Percentiles rank a stretch among this genome's conserved stretches.
Conservation (phyloP, 805 yeast species). For the Wickerhamiella musiphila region DNA sequence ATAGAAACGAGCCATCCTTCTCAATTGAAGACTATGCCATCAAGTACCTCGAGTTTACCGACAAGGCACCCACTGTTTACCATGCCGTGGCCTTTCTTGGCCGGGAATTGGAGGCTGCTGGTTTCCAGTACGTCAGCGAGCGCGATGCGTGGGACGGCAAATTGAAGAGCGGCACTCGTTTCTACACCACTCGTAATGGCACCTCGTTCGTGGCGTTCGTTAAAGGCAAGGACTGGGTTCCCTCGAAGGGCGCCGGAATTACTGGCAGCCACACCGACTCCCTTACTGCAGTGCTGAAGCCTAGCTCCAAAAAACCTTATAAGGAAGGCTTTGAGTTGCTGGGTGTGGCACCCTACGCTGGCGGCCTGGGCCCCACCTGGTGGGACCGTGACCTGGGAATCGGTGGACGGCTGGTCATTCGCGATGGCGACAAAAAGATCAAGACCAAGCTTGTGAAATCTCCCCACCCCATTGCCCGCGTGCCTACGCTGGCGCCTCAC, state of each 20-base stretch:
- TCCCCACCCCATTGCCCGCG: conserved; percentile 42
- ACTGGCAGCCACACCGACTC: conserved; percentile 68
- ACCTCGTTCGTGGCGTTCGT: conserved; percentile 53
- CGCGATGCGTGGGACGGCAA: conserved; percentile 35
- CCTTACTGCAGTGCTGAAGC: conserved; percentile 51
- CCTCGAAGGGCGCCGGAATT: conserved; percentile 42
- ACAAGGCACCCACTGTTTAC: conserved; percentile 53
- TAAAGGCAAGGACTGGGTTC: conserved; percentile 50
- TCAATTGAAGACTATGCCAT: conserved; percentile 16
- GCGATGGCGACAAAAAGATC: conserved; percentile 21
- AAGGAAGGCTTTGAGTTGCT: conserved; percentile 62
- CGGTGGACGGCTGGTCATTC: conserved; percentile 58
- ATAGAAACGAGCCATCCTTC: conserved; percentile 10
- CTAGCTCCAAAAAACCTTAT: conserved; percentile 39
- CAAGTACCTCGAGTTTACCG: conserved; percentile 53
- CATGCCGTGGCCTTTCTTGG: conserved; percentile 47
- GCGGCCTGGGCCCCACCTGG: conserved; percentile 44
- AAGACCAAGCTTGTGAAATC: conserved; percentile 23
- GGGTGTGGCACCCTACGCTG: conserved; percentile 76
- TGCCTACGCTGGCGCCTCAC: conserved; percentile 77
- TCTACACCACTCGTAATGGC: conserved; percentile 51
- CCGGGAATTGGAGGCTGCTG: conserved; percentile 32
- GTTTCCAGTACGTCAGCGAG: conserved; percentile 51
- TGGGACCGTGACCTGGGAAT: conserved; percentile 68
- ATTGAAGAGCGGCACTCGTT: conserved; percentile 29